Evolutionary conservation across 148 eudicot species (phyloP).

Genomic region (Rhododendron vialii): DNA sequence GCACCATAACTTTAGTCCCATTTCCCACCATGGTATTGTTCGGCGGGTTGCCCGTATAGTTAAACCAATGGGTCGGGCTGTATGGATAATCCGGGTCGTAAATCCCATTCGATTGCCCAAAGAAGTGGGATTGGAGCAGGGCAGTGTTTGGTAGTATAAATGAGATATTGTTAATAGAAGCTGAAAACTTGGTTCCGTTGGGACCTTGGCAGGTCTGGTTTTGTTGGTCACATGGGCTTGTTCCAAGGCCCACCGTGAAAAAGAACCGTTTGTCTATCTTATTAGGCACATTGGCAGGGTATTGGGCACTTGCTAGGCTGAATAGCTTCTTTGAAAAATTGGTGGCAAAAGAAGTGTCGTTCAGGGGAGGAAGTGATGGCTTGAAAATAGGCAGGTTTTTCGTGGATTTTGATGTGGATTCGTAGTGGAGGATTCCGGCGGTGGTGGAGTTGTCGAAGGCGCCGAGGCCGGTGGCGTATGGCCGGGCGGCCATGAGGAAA

Average conservation of each 20-base stretch:
- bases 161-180: conserved; percentile 25
- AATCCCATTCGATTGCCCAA: conserved; percentile 24
- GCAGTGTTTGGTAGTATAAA: conserved; percentile 23
- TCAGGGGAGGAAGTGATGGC: conserved; percentile 47
- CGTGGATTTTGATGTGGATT: conserved; percentile 14
- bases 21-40: conserved; percentile 31
- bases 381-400: conserved; percentile 44
- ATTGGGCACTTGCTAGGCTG: conserved; percentile 44
- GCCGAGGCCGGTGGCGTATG: conserved; percentile 57
- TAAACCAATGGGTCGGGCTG: conserved; percentile 26
- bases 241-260: conserved; percentile 64
- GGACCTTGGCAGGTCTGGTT: conserved; percentile 36
- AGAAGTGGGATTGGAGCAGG: conserved; percentile 29
- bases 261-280: conserved; percentile 44
- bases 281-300: conserved; percentile 59
- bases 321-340: conserved; percentile 40
- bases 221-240: conserved; percentile 45
- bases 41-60: conserved; percentile 28
- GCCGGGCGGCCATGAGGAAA: conserved; percentile 56
- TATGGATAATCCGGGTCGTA: conserved; percentile 21
- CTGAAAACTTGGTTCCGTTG: conserved; percentile 34
- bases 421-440: conserved; percentile 51
- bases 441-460: conserved; percentile 69
- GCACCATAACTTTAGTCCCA: conserved; percentile 28
- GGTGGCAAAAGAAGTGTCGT: conserved; percentile 49